A percentile compares a stretch with the other conserved stretches of the same genome.
Evolutionary conservation across 1,284 basidiomycete species (phyloP).

Genomic region (Chiua sp.): DNA sequence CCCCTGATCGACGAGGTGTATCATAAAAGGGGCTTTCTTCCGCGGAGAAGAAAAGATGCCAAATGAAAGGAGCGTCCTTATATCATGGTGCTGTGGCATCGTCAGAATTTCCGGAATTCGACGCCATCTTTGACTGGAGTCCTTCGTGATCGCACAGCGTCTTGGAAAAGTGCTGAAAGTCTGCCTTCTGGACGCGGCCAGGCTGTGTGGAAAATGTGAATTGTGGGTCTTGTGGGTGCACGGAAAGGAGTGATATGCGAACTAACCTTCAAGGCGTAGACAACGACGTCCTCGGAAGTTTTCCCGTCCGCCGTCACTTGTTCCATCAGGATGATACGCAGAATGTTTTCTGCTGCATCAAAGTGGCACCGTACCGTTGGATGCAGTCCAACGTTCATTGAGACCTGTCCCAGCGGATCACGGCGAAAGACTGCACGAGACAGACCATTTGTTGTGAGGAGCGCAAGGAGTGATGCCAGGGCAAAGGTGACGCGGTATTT

Average conservation of each 20-base stretch:
- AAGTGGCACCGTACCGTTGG: constrained; percentile 60
- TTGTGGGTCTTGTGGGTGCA: not conserved
- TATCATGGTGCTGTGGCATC: constrained; percentile 22
- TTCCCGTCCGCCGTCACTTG: constrained; percentile 32
- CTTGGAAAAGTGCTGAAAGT: constrained; percentile 55
- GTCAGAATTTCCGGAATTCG: not conserved
- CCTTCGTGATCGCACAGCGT: constrained; percentile 42
- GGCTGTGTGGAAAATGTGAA: constrained; percentile 42
- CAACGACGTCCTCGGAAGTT: constrained; percentile 30
- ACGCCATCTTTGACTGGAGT: constrained; percentile 17
- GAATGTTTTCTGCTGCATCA: constrained; percentile 56
- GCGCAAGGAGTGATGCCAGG: constrained; percentile 7
- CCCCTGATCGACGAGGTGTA: constrained; percentile 17
- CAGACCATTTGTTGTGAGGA: not conserved
- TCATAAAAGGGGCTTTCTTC: constrained; percentile 1
- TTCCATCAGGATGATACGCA: constrained; percentile 63
- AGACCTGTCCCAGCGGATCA: constrained; percentile 68
- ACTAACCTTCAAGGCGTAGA: constrained; percentile 49
- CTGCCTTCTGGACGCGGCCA: constrained; percentile 52
- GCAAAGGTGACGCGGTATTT: constrained; percentile 14
- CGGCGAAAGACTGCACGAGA: constrained; percentile 61
- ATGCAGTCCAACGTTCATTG: constrained; percentile 64
- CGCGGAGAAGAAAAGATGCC: not conserved
- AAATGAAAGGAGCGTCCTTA: not conserved
- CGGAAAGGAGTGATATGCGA: not conserved